A percentile compares a stretch with the other conserved stretches of the same genome.
phyloP scores from a whole-genome alignment of 345 rosid species.

The Rhodomyrtus tomentosa region DNA sequence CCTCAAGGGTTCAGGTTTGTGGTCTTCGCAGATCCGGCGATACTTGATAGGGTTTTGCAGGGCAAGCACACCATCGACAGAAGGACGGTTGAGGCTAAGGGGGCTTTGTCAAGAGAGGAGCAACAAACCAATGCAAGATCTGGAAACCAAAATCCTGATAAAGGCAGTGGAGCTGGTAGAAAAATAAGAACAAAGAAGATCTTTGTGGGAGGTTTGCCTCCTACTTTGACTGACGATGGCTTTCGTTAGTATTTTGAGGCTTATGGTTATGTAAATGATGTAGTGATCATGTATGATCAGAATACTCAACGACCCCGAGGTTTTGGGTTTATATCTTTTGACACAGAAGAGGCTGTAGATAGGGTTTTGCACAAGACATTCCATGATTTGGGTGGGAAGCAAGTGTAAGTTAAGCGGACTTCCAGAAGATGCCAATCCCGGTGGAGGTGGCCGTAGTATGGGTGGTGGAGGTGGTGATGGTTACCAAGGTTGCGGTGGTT shows the following conservation, averaged over 20 bases:
- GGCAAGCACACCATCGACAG: slow-evolving; percentile 49
- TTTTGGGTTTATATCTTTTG: slow-evolving; percentile 95
- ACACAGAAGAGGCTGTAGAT: slow-evolving; percentile 85
- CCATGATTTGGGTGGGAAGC: slow-evolving; percentile 89
- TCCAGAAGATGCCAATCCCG: slow-evolving; percentile 92
- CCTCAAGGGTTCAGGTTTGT: slow-evolving; percentile 59
- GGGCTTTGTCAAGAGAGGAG: slow-evolving; percentile 92
- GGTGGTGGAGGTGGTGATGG: slow-evolving; percentile 33
- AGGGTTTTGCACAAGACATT: slow-evolving; percentile 76
- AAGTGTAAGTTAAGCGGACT: slow-evolving; percentile 91
- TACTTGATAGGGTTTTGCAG: slow-evolving; percentile 39
- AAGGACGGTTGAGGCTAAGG: slow-evolving; percentile 73
- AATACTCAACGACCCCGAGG: slow-evolving; percentile 90
- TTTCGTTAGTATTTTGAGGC: slow-evolving; percentile 80
- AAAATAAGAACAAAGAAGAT: slow-evolving; percentile 76
- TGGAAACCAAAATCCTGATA: slow-evolving; percentile 40
- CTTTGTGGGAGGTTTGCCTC: slow-evolving; percentile 98
- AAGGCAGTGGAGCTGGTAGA: slow-evolving; percentile 55
- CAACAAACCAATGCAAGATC: slow-evolving; percentile 58
- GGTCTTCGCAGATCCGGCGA: slow-evolving; percentile 36
- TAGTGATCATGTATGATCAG: slow-evolving; percentile 95
- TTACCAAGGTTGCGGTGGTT: slow-evolving; percentile 58
- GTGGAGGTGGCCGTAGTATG: slow-evolving; percentile 52
- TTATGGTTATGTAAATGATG: slow-evolving; percentile 86
- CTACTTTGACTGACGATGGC: slow-evolving; percentile 68